Evolutionary conservation across 306 rosid species (phyloP), one percentile per base, ranked within the genome.

Genomic region (Quercus alba): DNA sequence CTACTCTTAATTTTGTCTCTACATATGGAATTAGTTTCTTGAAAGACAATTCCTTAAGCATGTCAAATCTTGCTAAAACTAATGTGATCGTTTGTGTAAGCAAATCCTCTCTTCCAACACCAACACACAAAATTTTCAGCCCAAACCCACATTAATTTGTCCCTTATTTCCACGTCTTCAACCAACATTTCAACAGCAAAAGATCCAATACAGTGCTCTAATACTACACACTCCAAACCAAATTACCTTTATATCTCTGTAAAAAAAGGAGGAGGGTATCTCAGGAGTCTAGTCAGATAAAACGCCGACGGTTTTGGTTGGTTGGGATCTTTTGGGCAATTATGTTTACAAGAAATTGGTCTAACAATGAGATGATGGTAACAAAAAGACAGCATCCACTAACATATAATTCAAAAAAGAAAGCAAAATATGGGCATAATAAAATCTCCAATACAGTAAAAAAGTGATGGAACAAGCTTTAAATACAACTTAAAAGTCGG

Each of bases 121-220:
- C 38, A 33, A 33, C 38, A 33, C 38, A 33, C 38, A 33, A 5
- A 33, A 33, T 5, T 33, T 5, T 33, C 38, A 5, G 6, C 38
- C 31, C 4, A 30, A 33, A 33, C 38, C 38, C 38, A 33, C 38
- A 33, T 33, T 33, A 33, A 33, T 33, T 5, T 5, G 6, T 33
- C 44, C 55, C 78, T 84, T 89, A 30, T 78, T 85, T 92, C 91
- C 49, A 87, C 92, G 84, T 94, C 90, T 77, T 94, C 98, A 33
- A 92, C 90, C 81, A 92, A 79, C 92, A 94, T 87, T 74, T 94
- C 97, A 54, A 97, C 98, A 70, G 81, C 31, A 70, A 73, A 81
- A 80, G 59, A 61, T 49, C 97, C 89, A 23, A 44, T 77, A 81
- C 90, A 87, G 25, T 51, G 78, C 83, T 90, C 90, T 64, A 90